Conservation (phyloP, 2,329 filamentous ascomycete genomes). For the Lachnellula hyalina region DNA sequence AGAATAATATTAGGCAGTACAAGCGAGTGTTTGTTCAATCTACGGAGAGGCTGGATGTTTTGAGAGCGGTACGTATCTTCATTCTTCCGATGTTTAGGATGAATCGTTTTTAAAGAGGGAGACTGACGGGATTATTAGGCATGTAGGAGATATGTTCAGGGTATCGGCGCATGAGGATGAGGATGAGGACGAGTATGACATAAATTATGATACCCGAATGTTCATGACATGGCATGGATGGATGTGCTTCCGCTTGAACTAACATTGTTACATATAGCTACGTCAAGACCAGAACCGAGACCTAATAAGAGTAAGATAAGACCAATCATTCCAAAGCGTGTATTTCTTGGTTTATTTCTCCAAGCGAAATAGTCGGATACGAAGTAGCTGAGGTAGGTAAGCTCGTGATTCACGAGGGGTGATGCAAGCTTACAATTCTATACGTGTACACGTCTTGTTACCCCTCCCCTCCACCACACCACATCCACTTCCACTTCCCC, state of each 20-base stretch:
- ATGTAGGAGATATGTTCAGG: conserved; percentile 29
- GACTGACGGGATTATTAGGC: conserved; percentile 16
- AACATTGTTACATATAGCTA: not conserved
- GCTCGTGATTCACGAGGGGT: not conserved
- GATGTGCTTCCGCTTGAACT: not conserved
- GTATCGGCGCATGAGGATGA: conserved; percentile 15
- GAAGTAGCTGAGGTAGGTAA: not conserved
- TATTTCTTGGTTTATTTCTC: not conserved
- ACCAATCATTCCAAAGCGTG: too few relatives aligned
- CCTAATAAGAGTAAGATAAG: not conserved
- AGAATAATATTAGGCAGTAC: conserved; percentile 82
- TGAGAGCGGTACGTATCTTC: conserved; percentile 51
- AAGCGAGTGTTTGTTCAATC: conserved; percentile 80
- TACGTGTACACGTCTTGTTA: not conserved
- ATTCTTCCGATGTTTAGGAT: not conserved
- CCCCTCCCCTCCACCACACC: not conserved
- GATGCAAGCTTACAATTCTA: not conserved
- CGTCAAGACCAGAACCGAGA: too few relatives aligned
- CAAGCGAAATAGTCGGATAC: not conserved
- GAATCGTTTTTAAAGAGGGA: not conserved
- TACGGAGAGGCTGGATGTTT: conserved; percentile 64
- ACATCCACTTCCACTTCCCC: not conserved
- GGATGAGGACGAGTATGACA: not conserved
- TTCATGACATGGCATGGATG: not conserved
- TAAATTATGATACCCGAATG: conserved; percentile 5